Base-by-base conservation (phyloP, 257 asterid species). In the Cruciata laevipes region DNA sequence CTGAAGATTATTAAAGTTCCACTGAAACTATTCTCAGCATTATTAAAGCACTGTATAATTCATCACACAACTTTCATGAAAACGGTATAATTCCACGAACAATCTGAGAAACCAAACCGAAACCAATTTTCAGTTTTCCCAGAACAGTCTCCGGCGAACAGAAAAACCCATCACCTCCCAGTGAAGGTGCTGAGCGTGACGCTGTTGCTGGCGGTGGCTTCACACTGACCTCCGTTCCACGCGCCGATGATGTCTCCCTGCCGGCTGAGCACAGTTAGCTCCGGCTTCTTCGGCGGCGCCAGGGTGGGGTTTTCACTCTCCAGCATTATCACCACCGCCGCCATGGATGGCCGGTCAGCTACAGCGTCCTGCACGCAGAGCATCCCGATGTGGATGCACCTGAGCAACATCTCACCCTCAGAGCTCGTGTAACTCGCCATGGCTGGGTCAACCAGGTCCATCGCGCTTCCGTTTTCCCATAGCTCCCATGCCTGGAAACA, bases 331-430 rank as follows among this genome's bases (percentile, higher is more conserved):
- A 87, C 71, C 35, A 89, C 95, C 5, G 86, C 69, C 7, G 89
- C 69, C 96, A 91, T 89, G 76, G 71, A 80, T 23, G 98, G 96
- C 65, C 98, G 73, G 60, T 84, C 72, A 25, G 62, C 65, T 3
- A 88, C 94, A 21, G 65, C 53, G 72, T 87, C 98, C 73, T 91
- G 98, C 69, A 87, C 86, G 24, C 98, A 89, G 56, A 91, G 79
- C 94, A 91, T 74, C 6, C 80, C 96, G 10, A 87, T 79, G 12
- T 89, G 93, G 65, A 91, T 71, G 82, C 96, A 89, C 76, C 88
- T 84, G 0, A 3, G 7, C 30, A 76, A 5, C 68, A 83, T 85
- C 74, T 85, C 86, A 47, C 83, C 78, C 14, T 18, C 77, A 24
- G 65, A 57, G 40, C 83, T 73, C 2, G 84, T 59, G 31, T 73